These are phyloP conservation scores for Hirsutella rhossiliensis DNA, from an alignment of 2,329 filamentous ascomycete genomes.

Conservation along the genomic window DNA sequence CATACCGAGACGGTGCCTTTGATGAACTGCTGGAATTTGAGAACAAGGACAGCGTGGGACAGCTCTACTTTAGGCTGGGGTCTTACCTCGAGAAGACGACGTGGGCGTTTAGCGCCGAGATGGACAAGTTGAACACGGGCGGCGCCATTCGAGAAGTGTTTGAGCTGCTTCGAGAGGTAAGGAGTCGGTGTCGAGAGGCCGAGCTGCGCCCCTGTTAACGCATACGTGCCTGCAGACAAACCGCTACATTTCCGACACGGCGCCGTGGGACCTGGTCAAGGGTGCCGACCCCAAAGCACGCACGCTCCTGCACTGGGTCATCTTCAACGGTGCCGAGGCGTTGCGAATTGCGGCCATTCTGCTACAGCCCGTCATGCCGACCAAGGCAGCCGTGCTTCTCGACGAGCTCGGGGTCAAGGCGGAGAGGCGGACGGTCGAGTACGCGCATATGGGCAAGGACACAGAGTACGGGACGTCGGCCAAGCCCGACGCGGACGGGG, in stretches of 20 bases:
- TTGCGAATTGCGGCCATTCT: conserved; percentile 73
- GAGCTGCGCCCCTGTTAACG: conserved; percentile 5
- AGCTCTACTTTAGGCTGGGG: conserved; percentile 14
- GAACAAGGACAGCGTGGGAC: background rate
- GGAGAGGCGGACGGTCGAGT: conserved; percentile 48
- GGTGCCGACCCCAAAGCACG: conserved; percentile 19
- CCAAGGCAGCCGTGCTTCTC: conserved; percentile 58
- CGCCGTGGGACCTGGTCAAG: conserved; percentile 55
- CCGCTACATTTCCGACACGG: conserved; percentile 40
- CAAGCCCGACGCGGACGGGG: conserved; percentile 12
- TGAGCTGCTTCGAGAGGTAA: conserved; percentile 46
- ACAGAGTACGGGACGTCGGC: conserved; percentile 48
- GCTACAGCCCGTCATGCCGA: conserved; percentile 83
- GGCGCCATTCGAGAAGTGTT: conserved; percentile 54
- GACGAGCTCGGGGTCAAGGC: conserved; percentile 63
- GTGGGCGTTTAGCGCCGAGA: conserved; percentile 31
- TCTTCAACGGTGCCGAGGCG: conserved; percentile 65
- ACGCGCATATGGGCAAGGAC: conserved; percentile 54
- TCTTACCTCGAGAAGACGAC: conserved; percentile 9
- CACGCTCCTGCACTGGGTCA: conserved; percentile 38
- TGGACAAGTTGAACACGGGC: conserved; percentile 54
- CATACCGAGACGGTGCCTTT: conserved; percentile 15
- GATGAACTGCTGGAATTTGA: background rate
- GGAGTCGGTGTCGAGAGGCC: background rate
- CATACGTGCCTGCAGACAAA: conserved; percentile 19